Base-by-base conservation (phyloP, 148 eudicot species). In the Dysphania ambrosioides region DNA sequence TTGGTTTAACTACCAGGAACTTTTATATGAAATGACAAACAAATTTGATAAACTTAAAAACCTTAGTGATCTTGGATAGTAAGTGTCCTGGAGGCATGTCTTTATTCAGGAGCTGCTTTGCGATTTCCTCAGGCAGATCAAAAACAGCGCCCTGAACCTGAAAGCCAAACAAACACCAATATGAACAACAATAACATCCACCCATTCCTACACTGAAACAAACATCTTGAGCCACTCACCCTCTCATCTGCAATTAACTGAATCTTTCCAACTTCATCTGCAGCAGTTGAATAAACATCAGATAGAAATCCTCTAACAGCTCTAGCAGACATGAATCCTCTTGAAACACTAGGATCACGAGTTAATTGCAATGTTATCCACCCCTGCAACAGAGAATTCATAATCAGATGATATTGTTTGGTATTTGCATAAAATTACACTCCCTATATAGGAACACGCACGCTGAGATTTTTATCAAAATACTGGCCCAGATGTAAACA, bases 111-210 rank as follows among this genome's bases (percentile, higher is more conserved):
- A 95, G 84, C 81, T 92, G 88, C 79, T 88, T 92, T 24, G 97
- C 96, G 51, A 92, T 82, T 71, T 95, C 98, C 86, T 92, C 98
- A 0, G 97, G 98, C 77, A 95, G 97, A 86, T 95, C 98, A 79
- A 95, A 95, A 67, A 95, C 97, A 72, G 98, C 98, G 35, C 97
- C 98, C 79, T 86, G 92, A 75, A 88, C 81, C 98, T 95, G 86
- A 72, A 51, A 79, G 42, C 75, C 35, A 51, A 53, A 38, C 62
- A 75, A 3, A 32, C 29, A 75, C 23, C 70, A 79, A 68, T 16
- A 64, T 53, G 41, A 68, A 51, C 56, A 30, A 71, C 58, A 49
- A 44, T 23, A 34, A 66, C 53, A 60, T 10, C 42, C 18, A 61
- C 12, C 32, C 8, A 49, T 35, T 8, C 16, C 10, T 40, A 32